phyloP scores from a whole-genome alignment of 2,329 filamentous ascomycete genomes.

The Orbilia javanica region DNA sequence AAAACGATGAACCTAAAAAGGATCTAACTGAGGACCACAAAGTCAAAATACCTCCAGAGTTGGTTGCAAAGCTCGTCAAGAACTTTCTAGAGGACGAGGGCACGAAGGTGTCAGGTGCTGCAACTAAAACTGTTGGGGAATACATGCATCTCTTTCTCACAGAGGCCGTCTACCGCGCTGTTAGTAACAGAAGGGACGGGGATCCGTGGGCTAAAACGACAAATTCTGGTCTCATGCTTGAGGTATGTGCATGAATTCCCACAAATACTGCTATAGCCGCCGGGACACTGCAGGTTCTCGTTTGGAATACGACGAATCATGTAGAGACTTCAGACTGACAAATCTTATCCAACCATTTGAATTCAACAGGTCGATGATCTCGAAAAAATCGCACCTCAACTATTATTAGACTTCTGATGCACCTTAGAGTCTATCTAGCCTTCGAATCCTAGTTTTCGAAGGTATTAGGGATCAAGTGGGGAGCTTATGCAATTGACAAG shows the following conservation, averaged over 20 bases:
- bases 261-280: slow-evolving; percentile 10
- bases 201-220: slow-evolving; percentile 54
- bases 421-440: background rate
- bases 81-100: slow-evolving; percentile 56
- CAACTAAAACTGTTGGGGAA: slow-evolving; percentile 48
- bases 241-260: slow-evolving; percentile 23
- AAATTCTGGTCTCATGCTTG: slow-evolving; percentile 54
- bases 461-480: slow-evolving; percentile 4
- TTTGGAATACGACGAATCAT: background rate
- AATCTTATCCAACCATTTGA: slow-evolving; percentile 35
- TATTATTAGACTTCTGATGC: slow-evolving; percentile 57
- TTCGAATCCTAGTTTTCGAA: background rate
- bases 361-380: slow-evolving; percentile 45
- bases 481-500: background rate
- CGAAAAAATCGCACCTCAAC: slow-evolving; percentile 53
- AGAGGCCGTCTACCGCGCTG: slow-evolving; percentile 54
- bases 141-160: slow-evolving; percentile 58
- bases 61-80: slow-evolving; percentile 51
- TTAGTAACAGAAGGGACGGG: slow-evolving; percentile 52
- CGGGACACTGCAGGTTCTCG: background rate
- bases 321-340: slow-evolving; percentile 33
- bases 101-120: slow-evolving; percentile 52
- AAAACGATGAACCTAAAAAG: slow-evolving; percentile 4
- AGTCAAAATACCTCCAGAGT: slow-evolving; percentile 47
- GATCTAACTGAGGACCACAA: slow-evolving; percentile 31